Base-by-base conservation (phyloP, 805 yeast genomes). In the Yarrowia bubula region DNA sequence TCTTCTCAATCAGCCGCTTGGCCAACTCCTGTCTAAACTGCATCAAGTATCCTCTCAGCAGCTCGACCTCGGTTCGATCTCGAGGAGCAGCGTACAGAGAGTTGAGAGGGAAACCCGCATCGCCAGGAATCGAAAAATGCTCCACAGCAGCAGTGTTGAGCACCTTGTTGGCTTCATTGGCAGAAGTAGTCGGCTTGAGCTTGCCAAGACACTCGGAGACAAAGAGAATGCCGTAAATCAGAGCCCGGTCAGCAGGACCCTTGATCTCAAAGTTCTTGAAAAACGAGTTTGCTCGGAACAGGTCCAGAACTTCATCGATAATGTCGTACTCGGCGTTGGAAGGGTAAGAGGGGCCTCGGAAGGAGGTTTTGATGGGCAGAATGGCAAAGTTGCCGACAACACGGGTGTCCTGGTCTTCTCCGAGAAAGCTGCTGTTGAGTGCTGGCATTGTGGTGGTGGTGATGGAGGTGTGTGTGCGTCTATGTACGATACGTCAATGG, bases 11-110 rank as follows among this genome's bases (percentile, higher is more conserved):
- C 73, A 95, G 83, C 68, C 99, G 83, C 69, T 84, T 83, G 13
- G 96, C 89, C 73, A 92, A 80, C 75, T 95, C 98, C 78, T 95
- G 98, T 78, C 99, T 87, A 78, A 95, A 91, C 75, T 95, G 99
- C 70, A 87, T 87, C 69, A 95, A 81, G 75, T 95, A 95, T 13
- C 84, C 80, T 70, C 95, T 85, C 73, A 95, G 82, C 65, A 92
- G 78, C 66, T 93, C 95, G 65, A 87, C 86, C 68, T 91, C 97
- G 65, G 81, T 81, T 71, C 87, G 86, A 71, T 86, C 89, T 38
- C 81, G 78, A 18, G 97, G 95, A 9, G 96, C 84, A 55, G 84
- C 77, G 76, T 86, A 85, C 74, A 95, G 74, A 0, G 91, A 83
- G 75, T 92, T 93, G 76, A 95, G 81, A 17, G 98, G 98, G 80